Evolutionary conservation across 169 alveolate species (phyloP).

Genomic region (Pseudocohnilembus persalinus): DNA sequence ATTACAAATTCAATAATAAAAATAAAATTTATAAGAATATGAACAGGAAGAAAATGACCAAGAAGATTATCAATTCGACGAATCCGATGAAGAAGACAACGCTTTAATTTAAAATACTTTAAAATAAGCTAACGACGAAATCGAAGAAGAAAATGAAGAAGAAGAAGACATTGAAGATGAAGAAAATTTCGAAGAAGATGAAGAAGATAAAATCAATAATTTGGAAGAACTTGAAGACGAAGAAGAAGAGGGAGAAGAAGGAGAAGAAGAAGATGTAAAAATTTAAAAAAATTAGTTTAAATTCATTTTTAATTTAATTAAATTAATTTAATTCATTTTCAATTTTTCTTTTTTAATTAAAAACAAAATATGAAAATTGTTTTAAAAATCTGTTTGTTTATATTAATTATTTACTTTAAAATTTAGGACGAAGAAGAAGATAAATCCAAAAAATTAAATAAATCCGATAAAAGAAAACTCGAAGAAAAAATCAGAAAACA

Average conservation of each 20-base stretch:
- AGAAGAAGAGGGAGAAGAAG: conserved; percentile 43
- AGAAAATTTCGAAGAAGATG: conserved; percentile 6
- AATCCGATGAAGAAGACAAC: neutral
- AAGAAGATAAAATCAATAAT: conserved; percentile 18
- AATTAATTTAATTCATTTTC: too few relatives aligned
- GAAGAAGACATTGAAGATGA: neutral
- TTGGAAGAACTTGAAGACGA: conserved; percentile 43
- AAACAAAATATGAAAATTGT: too few relatives aligned
- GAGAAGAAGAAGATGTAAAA: conserved; percentile 65
- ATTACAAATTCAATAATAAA: neutral
- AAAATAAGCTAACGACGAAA: conserved; percentile 9
- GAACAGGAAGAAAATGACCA: conserved; percentile 13
- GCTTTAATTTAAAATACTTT: conserved; percentile 1
- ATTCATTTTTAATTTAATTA: too few relatives aligned
- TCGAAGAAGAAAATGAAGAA: neutral
- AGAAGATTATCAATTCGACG: neutral
- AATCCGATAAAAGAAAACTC: conserved; percentile 34
- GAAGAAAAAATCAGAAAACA: conserved; percentile 39
- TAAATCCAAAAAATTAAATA: conserved; percentile 43
- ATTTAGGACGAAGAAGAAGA: conserved; percentile 59
- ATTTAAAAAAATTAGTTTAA: conserved; percentile 65
- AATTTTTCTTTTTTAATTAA: too few relatives aligned
- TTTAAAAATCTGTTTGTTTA: too few relatives aligned
- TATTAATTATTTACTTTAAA: too few relatives aligned
- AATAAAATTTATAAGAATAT: neutral